Conservation (phyloP, 306 rosid genomes). For the Delonix regia region DNA sequence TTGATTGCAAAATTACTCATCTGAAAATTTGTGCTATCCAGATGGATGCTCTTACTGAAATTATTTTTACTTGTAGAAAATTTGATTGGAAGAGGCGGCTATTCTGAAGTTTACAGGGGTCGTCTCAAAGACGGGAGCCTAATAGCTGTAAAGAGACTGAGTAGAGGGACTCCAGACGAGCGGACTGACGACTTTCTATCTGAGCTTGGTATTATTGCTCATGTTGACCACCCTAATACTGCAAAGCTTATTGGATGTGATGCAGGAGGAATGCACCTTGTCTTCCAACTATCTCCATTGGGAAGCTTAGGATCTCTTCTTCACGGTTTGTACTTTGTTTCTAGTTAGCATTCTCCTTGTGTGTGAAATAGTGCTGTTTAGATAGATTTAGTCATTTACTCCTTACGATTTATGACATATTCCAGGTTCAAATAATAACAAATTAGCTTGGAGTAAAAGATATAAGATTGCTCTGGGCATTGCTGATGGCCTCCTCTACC, state of each 20-base stretch:
- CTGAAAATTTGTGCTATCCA: not conserved
- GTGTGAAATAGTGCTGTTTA: not conserved
- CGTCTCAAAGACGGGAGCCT: constrained; percentile 62
- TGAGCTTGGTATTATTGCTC: constrained; percentile 93
- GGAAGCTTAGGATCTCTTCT: constrained; percentile 89
- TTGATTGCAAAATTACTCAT: not conserved
- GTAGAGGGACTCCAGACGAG: constrained; percentile 75
- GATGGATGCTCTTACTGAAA: not conserved
- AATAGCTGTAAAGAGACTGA: constrained; percentile 77
- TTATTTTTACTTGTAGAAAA: constrained; percentile 56
- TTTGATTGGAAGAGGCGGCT: constrained; percentile 89
- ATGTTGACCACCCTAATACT: constrained; percentile 80
- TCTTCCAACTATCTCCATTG: constrained; percentile 62
- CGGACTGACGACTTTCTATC: constrained; percentile 72
- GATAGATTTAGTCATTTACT: not conserved
- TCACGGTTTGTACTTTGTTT: constrained; percentile 73
- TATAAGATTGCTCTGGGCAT: constrained; percentile 73
- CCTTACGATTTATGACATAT: not conserved
- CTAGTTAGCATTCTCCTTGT: constrained; percentile 19
- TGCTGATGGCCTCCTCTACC: constrained; percentile 81
- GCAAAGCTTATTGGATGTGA: constrained; percentile 89
- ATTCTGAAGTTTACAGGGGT: constrained; percentile 77
- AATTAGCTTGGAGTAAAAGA: constrained; percentile 81
- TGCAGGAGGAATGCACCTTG: constrained; percentile 77
- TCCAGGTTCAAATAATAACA: constrained; percentile 56